phyloP scores from a whole-genome alignment of 2,329 filamentous ascomycete species.

The Aspergillus sclerotialis region DNA sequence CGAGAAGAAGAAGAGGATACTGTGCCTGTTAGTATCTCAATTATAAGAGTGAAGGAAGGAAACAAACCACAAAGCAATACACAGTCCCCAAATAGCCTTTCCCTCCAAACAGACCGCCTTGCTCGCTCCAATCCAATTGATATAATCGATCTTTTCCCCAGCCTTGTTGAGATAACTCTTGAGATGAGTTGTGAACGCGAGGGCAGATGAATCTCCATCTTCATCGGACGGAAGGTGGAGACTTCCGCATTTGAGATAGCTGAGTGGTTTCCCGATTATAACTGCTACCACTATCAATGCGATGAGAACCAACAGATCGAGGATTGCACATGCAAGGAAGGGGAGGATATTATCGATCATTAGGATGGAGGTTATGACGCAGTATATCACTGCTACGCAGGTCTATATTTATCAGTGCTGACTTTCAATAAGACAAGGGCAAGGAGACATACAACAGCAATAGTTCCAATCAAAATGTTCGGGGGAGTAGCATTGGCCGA shows the following conservation, averaged over 20 bases:
- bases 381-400: slow-evolving; percentile 72
- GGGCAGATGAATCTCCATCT: slow-evolving; percentile 43
- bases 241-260: slow-evolving; percentile 64
- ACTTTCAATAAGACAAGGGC: not conserved
- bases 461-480: slow-evolving; percentile 66
- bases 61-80: slow-evolving; percentile 65
- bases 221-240: slow-evolving; percentile 22
- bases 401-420: slow-evolving; percentile 45
- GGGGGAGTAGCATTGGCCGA: slow-evolving; percentile 59
- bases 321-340: slow-evolving; percentile 58
- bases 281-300: slow-evolving; percentile 72
- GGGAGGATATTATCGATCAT: slow-evolving; percentile 71
- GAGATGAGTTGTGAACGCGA: slow-evolving; percentile 48
- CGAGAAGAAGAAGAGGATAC: slow-evolving; percentile 62
- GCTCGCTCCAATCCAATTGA: slow-evolving; percentile 53
- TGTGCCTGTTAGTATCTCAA: slow-evolving; percentile 14
- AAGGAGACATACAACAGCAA: slow-evolving; percentile 62
- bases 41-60: not conserved
- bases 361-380: slow-evolving; percentile 71
- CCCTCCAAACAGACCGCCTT: slow-evolving; percentile 70
- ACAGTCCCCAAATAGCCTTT: slow-evolving; percentile 81
- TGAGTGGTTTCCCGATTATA: slow-evolving; percentile 71
- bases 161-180: slow-evolving; percentile 45
- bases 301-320: slow-evolving; percentile 65
- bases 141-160: slow-evolving; percentile 44